A percentile compares a stretch with the other conserved stretches of the same genome.
phyloP scores from a whole-genome alignment of 1,284 basidiomycete species.

The Papiliotrema flavescens region DNA sequence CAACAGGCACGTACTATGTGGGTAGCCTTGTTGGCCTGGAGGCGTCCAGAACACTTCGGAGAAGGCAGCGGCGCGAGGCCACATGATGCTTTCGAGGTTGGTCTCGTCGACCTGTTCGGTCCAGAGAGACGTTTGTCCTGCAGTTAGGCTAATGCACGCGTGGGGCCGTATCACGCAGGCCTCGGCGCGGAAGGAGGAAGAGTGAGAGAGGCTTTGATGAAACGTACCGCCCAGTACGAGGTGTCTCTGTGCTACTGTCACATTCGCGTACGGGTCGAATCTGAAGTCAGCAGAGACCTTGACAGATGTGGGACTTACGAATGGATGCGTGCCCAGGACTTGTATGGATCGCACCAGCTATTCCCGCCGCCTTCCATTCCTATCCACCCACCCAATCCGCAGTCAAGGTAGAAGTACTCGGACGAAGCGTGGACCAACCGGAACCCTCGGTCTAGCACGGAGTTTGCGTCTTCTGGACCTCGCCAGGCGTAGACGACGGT shows the following conservation, averaged over 20 bases:
- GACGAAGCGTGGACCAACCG: conserved; percentile 64
- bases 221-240: conserved; percentile 66
- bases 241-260: conserved; percentile 54
- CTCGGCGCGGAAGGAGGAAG: too few relatives aligned
- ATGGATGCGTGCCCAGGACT: conserved; percentile 65
- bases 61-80: conserved; percentile 73
- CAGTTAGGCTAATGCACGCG: neutral
- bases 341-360: conserved; percentile 70
- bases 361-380: conserved; percentile 57
- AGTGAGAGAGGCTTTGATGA: too few relatives aligned
- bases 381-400: conserved; percentile 69
- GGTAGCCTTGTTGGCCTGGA: conserved; percentile 34
- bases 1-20: conserved; percentile 15
- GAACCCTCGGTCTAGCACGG: conserved; percentile 61
- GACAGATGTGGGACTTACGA: conserved; percentile 13
- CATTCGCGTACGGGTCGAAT: conserved; percentile 65
- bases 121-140: conserved; percentile 65
- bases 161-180: too few relatives aligned
- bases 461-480: conserved; percentile 58
- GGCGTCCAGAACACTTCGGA: conserved; percentile 84
- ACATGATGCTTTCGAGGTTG: conserved; percentile 68
- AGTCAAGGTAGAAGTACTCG: conserved; percentile 70
- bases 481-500: conserved; percentile 74
- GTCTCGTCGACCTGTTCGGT: conserved; percentile 63
- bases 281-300: conserved; percentile 45